Percentiles rank a stretch among this genome's conserved stretches.
phyloP scores from a whole-genome alignment of 208 protist genomes.

The Trypanosoma lewisi region DNA sequence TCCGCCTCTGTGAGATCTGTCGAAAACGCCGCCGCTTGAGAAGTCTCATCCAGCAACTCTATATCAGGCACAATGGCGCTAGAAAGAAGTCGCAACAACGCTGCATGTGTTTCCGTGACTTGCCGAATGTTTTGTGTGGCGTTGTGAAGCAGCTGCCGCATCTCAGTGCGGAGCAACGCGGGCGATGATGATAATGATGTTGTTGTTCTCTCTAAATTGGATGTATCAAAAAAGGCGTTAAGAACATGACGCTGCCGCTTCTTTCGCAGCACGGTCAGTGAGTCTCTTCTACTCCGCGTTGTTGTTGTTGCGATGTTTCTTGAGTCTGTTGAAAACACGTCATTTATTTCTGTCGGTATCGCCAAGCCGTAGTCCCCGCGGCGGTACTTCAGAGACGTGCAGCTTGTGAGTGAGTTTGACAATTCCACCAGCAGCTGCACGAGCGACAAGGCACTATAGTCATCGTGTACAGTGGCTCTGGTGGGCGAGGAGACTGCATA shows the following conservation, averaged over 20 bases:
- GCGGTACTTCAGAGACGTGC: not conserved
- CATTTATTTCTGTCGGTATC: not conserved
- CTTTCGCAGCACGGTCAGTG: not conserved
- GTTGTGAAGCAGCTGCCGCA: conserved; percentile 15
- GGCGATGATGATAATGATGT: conserved; percentile 4
- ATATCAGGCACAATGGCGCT: conserved; percentile 9
- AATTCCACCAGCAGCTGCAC: conserved; percentile 20
- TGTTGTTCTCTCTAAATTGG: not conserved
- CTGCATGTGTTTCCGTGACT: conserved; percentile 27
- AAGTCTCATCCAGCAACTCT: not conserved
- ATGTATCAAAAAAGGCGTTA: conserved; percentile 26
- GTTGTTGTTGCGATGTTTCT: not conserved
- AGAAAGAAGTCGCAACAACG: conserved; percentile 35
- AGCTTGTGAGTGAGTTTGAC: conserved; percentile 5
- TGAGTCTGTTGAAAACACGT: not conserved
- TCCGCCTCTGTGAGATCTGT: conserved; percentile 34
- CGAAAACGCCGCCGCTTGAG: not conserved
- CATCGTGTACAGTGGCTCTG: not conserved
- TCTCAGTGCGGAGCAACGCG: not conserved
- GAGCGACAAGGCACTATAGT: conserved; percentile 4
- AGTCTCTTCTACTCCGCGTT: not conserved
- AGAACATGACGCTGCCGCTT: conserved; percentile 24
- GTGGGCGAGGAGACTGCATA: not conserved
- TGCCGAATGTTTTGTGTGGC: conserved; percentile 22
- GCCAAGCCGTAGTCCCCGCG: not conserved